Evolutionary conservation across 108 stramenopile genomes (phyloP).

Genomic region (Nannochloropsis oceanica): DNA sequence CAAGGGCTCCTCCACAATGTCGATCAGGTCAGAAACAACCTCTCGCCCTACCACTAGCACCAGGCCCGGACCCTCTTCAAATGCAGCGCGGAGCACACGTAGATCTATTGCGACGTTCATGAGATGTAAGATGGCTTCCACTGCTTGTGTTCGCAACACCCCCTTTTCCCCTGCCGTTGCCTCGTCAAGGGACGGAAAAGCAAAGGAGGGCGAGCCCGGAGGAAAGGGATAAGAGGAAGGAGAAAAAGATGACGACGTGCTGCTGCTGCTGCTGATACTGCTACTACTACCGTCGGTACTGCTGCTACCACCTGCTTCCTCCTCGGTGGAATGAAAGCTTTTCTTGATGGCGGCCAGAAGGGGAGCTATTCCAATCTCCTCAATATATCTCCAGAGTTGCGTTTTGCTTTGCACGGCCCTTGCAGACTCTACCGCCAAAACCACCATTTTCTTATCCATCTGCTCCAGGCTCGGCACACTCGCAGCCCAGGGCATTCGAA

Average conservation of each 20-base stretch:
- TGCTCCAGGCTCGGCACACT: neutral
- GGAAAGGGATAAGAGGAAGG: neutral
- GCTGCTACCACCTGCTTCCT: neutral
- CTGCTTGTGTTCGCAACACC: neutral
- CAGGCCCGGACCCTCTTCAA: neutral
- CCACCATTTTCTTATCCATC: neutral
- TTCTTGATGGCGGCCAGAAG: neutral
- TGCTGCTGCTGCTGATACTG: neutral
- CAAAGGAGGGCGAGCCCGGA: neutral
- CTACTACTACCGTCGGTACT: neutral
- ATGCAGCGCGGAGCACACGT: neutral
- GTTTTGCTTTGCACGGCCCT: neutral
- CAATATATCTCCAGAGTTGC: neutral
- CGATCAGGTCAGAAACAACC: neutral
- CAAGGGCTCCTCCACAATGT: neutral
- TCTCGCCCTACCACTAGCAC: neutral
- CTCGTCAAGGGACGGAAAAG: neutral
- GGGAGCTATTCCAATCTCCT: neutral
- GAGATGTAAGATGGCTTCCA: neutral
- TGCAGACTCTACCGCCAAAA: neutral
- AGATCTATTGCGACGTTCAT: neutral
- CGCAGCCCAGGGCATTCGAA: neutral
- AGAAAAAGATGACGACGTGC: neutral
- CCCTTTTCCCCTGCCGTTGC: neutral
- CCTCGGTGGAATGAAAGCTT: neutral